These are phyloP conservation scores for Mycocalia duriaeana DNA, from an alignment of 1,284 basidiomycete genomes.

Conservation along the genomic window DNA sequence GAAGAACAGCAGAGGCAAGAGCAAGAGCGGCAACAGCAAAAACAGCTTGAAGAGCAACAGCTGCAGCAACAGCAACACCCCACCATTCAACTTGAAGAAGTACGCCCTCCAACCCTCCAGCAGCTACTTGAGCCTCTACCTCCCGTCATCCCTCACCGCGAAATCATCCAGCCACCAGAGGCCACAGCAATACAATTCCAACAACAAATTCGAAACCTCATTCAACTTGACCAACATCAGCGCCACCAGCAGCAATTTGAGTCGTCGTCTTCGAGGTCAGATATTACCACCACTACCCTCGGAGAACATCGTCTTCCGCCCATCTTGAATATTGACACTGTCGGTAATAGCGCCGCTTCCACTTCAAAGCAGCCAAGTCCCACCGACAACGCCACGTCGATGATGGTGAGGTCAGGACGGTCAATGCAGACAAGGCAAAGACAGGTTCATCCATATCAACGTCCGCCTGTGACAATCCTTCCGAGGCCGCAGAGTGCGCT, in stretches of 20 bases:
- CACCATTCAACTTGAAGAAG: conserved; percentile 17
- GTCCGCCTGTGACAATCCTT: conserved; percentile 7
- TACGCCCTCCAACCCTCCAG: conserved; percentile 9
- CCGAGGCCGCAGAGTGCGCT: too few relatives aligned
- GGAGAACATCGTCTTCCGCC: too few relatives aligned
- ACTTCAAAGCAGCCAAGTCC: conserved; percentile 10
- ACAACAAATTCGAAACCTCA: not conserved
- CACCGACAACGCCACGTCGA: conserved; percentile 8
- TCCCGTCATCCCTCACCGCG: conserved; percentile 7
- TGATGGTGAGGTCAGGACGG: not conserved
- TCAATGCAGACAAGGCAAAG: conserved; percentile 10
- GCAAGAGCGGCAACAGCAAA: conserved; percentile 10
- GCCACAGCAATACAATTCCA: not conserved
- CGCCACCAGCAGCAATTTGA: not conserved
- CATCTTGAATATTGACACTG: too few relatives aligned
- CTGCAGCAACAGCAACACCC: conserved; percentile 10
- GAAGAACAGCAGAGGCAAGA: conserved; percentile 14
- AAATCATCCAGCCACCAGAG: not conserved
- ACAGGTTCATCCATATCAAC: conserved; percentile 18
- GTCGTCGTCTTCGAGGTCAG: too few relatives aligned
- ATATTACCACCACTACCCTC: too few relatives aligned
- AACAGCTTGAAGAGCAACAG: conserved; percentile 7
- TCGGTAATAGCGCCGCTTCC: too few relatives aligned
- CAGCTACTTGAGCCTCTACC: conserved; percentile 7
- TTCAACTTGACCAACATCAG: not conserved